Conservation (phyloP, 768 basidiomycete species). For the Psilocybe subaeruginosa region DNA sequence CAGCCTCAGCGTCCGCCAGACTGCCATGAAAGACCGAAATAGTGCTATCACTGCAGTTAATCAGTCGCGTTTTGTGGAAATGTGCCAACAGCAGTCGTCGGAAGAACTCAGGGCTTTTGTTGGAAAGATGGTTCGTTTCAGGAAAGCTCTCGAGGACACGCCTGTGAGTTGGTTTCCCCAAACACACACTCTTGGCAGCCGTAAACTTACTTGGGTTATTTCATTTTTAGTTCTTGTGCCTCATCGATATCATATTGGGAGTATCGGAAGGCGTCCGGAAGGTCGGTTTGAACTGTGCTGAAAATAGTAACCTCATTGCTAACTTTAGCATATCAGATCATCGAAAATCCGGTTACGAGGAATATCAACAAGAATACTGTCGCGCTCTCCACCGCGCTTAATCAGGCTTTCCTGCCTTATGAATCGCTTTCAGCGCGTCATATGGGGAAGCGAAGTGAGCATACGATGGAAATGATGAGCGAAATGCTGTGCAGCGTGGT, state of each 20-base stretch:
- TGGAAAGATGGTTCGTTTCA: constrained; percentile 14
- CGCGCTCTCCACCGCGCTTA: constrained; percentile 15
- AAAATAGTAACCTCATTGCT: background rate
- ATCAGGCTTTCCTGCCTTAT: constrained; percentile 17
- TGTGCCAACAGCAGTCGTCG: constrained; percentile 19
- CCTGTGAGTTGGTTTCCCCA: constrained; percentile 11
- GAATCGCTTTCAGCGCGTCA: constrained; percentile 19
- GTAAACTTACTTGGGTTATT: background rate
- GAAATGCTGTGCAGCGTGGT: constrained; percentile 22
- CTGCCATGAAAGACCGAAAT: constrained; percentile 18
- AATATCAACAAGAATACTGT: constrained; percentile 25
- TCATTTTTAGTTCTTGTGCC: constrained; percentile 14
- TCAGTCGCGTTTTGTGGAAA: constrained; percentile 18
- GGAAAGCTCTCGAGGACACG: constrained; percentile 14
- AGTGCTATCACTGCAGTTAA: constrained; percentile 16
- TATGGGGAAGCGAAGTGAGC: constrained; percentile 20
- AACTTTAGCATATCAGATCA: constrained; percentile 6
- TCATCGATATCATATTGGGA: constrained; percentile 24
- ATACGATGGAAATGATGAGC: constrained; percentile 7
- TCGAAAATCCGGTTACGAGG: constrained; percentile 15
- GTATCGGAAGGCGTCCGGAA: constrained; percentile 19
- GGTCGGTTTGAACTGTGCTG: background rate
- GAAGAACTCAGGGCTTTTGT: constrained; percentile 13
- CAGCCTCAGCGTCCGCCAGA: constrained; percentile 16
- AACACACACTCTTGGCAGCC: background rate